A percentile compares a stretch with the other conserved stretches of the same genome.
Evolutionary conservation across 139 green algal genomes (phyloP).

Genomic region (Nannochloris sp.): DNA sequence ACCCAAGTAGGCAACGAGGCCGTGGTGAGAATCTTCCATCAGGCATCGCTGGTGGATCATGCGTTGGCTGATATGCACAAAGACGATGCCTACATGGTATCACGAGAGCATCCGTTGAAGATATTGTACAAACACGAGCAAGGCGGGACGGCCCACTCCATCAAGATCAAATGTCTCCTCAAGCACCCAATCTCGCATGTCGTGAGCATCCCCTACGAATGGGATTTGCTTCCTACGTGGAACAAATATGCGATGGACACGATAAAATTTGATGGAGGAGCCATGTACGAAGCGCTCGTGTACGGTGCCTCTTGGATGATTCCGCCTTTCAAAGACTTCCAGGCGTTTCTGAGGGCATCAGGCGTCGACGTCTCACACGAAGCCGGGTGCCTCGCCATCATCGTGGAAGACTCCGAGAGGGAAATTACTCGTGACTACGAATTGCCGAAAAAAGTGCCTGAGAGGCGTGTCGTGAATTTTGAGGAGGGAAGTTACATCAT

Average conservation of each 20-base stretch:
- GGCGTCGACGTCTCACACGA: slow-evolving; percentile 16
- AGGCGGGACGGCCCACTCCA: slow-evolving; percentile 13
- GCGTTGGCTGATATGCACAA: slow-evolving; percentile 9
- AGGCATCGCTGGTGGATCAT: neutral
- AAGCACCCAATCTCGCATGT: slow-evolving; percentile 17
- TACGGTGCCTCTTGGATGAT: slow-evolving; percentile 30
- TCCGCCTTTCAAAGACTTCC: slow-evolving; percentile 16
- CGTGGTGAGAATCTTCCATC: neutral
- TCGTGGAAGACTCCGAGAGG: neutral
- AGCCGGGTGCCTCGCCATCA: slow-evolving; percentile 18
- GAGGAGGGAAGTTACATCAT: slow-evolving; percentile 11
- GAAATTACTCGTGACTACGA: neutral
- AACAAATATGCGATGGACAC: slow-evolving; percentile 24
- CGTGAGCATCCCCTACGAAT: slow-evolving; percentile 22
- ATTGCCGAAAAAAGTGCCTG: neutral
- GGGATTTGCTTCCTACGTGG: slow-evolving; percentile 22
- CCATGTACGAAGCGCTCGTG: slow-evolving; percentile 15
- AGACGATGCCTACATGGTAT: slow-evolving; percentile 17
- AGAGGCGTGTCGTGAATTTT: slow-evolving; percentile 17
- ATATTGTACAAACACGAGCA: slow-evolving; percentile 18
- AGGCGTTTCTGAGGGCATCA: slow-evolving; percentile 6
- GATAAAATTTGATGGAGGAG: slow-evolving; percentile 13
- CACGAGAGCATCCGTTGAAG: slow-evolving; percentile 2
- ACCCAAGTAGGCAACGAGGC: neutral
- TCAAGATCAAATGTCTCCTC: slow-evolving; percentile 15